These are phyloP conservation scores for Pythium brassicae DNA, from an alignment of 352 stramenopile species.

Conservation along the genomic window DNA sequence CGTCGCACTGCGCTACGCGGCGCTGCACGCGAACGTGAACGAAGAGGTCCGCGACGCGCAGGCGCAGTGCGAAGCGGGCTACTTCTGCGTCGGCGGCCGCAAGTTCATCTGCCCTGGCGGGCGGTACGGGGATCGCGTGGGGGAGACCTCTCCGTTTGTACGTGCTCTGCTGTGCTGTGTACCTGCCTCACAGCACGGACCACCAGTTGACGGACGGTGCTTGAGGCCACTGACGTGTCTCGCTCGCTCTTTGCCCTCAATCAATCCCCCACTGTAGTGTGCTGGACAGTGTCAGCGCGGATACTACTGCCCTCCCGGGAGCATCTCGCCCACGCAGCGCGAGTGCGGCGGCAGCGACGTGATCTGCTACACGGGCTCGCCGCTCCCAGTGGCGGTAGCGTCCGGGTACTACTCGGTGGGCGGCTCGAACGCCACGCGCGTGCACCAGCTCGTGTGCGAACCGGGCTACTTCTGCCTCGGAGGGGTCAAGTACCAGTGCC, in stretches of 20 bases:
- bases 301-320: slow-evolving; percentile 62
- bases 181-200: no score
- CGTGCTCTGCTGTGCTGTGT: not conserved
- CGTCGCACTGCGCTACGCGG: not conserved
- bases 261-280: slow-evolving; percentile 25
- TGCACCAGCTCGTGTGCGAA: slow-evolving; percentile 61
- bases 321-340: slow-evolving; percentile 27
- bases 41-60: slow-evolving; percentile 40
- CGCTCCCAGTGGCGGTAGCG: slow-evolving; percentile 21
- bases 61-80: slow-evolving; percentile 52
- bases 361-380: slow-evolving; percentile 54
- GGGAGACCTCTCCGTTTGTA: slow-evolving; percentile 34
- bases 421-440: slow-evolving; percentile 47
- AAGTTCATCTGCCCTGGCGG: slow-evolving; percentile 58
- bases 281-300: slow-evolving; percentile 51
- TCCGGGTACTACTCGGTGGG: slow-evolving; percentile 73
- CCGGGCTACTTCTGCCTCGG: slow-evolving; percentile 65
- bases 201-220: no score
- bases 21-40: slow-evolving; percentile 20
- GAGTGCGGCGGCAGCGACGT: slow-evolving; percentile 38
- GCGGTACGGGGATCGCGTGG: slow-evolving; percentile 35
- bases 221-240: not conserved
- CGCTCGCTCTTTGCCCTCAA: no score
- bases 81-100: slow-evolving; percentile 56
- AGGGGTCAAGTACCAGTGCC: slow-evolving; percentile 69